Percentiles rank a stretch among this genome's conserved stretches.
Conservation (phyloP, 1,284 basidiomycete species). For the Cutaneotrichosporon curvatum region DNA sequence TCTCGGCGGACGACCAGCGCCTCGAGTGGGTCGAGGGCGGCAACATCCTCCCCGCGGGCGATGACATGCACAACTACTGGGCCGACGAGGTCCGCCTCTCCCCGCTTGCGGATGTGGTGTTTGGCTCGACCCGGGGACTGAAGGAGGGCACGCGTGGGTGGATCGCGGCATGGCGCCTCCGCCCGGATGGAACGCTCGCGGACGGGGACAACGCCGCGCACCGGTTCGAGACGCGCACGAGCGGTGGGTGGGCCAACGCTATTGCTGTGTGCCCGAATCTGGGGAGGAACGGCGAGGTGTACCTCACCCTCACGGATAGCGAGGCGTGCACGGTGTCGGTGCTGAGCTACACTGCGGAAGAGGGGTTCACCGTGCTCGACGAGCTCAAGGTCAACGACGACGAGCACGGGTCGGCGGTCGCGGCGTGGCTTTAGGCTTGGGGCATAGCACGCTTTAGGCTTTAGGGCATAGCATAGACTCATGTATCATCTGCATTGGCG, state of each 20-base stretch:
- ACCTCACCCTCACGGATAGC: conserved; percentile 41
- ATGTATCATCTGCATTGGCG: too few relatives aligned
- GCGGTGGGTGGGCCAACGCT: conserved; percentile 48
- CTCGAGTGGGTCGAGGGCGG: conserved; percentile 20
- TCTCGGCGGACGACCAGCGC: conserved; percentile 5
- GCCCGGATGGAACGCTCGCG: conserved; percentile 16
- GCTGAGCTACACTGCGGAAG: conserved; percentile 25
- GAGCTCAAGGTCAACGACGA: conserved; percentile 9
- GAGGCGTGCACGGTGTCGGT: conserved; percentile 41
- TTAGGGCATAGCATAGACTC: too few relatives aligned
- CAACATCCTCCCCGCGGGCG: conserved; percentile 15
- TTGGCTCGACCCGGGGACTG: conserved; percentile 44
- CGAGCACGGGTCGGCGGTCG: conserved; percentile 16
- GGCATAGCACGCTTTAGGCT: too few relatives aligned
- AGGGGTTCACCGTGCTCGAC: conserved; percentile 22
- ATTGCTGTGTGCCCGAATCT: conserved; percentile 38
- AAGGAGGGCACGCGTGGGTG: conserved; percentile 35
- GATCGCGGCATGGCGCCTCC: conserved; percentile 39
- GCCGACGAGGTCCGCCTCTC: conserved; percentile 46
- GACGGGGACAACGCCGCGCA: conserved; percentile 9
- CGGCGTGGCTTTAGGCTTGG: conserved; percentile 11
- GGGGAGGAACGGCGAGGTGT: conserved; percentile 22
- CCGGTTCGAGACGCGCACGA: conserved; percentile 39
- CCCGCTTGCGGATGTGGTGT: conserved; percentile 29
- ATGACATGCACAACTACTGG: conserved; percentile 22